Percentiles rank a stretch among this genome's conserved stretches.
These are phyloP conservation scores for Misopates orontium DNA, from an alignment of 257 asterid species.

Conservation along the genomic window DNA sequence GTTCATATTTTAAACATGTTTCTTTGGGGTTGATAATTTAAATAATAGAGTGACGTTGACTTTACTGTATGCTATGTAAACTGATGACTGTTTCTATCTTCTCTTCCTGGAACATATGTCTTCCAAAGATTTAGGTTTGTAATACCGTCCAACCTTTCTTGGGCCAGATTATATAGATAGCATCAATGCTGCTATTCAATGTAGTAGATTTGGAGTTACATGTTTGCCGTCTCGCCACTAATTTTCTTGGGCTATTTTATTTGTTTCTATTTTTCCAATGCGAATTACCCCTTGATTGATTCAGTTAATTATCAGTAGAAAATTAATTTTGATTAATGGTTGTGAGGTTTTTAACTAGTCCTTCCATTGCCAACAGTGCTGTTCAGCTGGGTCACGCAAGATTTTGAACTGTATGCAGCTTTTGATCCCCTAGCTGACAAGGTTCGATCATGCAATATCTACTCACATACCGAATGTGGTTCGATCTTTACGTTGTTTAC, in stretches of 20 bases:
- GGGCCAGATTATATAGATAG: neutral
- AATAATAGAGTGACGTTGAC: neutral
- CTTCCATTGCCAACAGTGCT: slow-evolving; percentile 53
- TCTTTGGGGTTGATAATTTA: neutral
- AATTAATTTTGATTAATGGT: slow-evolving; percentile 5
- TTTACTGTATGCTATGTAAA: neutral
- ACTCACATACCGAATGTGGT: neutral
- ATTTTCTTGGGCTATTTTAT: neutral
- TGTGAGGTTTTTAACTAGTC: slow-evolving; percentile 26
- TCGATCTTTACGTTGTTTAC: neutral
- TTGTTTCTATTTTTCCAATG: neutral
- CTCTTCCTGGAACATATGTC: slow-evolving; percentile 11
- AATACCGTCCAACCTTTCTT: neutral
- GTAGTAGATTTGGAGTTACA: neutral
- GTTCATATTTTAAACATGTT: neutral
- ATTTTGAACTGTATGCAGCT: slow-evolving; percentile 94
- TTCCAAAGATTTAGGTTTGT: neutral
- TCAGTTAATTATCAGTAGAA: neutral
- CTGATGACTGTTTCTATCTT: neutral
- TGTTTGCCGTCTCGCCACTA: neutral
- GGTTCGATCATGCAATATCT: slow-evolving; percentile 48
- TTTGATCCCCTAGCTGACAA: slow-evolving; percentile 99
- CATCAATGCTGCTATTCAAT: slow-evolving; percentile 5
- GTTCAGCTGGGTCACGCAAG: slow-evolving; percentile 97
- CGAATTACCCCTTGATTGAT: slow-evolving; percentile 1